These are phyloP conservation scores for Trichaptum fuscoviolaceum DNA, from an alignment of 768 basidiomycete genomes.

Conservation along the genomic window DNA sequence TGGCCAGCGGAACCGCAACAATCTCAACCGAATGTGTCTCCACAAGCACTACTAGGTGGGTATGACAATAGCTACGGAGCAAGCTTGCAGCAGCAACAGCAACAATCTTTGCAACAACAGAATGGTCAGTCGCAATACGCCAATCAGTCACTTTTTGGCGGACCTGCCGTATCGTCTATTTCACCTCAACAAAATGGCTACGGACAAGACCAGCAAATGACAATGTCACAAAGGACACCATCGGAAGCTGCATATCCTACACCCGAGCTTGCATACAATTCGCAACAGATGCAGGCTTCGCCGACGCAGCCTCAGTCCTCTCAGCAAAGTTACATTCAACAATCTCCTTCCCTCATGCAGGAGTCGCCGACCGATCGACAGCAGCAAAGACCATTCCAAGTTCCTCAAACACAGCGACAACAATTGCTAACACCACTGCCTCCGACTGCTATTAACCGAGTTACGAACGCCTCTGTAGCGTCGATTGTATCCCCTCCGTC, in stretches of 20 bases:
- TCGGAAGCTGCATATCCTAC: background rate
- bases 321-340: background rate
- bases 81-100: background rate
- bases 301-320: background rate
- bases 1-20: constrained; percentile 32
- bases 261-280: background rate
- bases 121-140: background rate
- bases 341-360: background rate
- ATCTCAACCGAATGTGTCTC: background rate
- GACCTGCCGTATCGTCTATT: background rate
- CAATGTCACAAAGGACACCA: background rate
- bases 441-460: constrained; percentile 19
- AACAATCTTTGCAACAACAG: background rate
- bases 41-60: background rate
- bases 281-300: background rate
- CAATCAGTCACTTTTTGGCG: background rate
- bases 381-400: constrained; percentile 6
- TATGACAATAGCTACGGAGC: background rate
- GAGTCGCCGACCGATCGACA: constrained; percentile 3
- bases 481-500: constrained; percentile 8
- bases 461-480: background rate
- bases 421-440: constrained; percentile 27
- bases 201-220: background rate
- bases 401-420: constrained; percentile 20
- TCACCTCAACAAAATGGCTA: background rate